Evolutionary conservation across 2,329 filamentous ascomycete species (phyloP).

Genomic region (Myriosclerotinia duriaeana): DNA sequence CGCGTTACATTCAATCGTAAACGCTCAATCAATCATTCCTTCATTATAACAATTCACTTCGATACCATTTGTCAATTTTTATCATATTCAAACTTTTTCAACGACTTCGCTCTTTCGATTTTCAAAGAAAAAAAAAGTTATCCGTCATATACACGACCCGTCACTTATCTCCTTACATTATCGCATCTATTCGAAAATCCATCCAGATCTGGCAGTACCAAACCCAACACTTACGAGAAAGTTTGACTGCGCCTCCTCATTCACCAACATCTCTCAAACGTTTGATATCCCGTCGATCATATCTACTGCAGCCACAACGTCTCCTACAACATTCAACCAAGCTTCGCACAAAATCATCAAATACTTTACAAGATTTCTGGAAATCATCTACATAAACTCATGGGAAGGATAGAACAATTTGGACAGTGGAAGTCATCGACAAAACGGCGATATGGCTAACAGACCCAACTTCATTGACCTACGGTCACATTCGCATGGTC

Average conservation of each 20-base stretch:
- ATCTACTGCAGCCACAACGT: conserved; percentile 21
- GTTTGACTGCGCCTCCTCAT: conserved; percentile 22
- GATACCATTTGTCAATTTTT: not conserved
- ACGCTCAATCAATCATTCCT: conserved; percentile 8
- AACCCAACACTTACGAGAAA: conserved; percentile 15
- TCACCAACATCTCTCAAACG: conserved; percentile 12
- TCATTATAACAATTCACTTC: not conserved
- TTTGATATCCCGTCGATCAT: conserved; percentile 6
- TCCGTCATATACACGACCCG: not conserved
- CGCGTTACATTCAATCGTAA: conserved; percentile 3
- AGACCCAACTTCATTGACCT: conserved; percentile 40
- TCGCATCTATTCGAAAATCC: conserved; percentile 10
- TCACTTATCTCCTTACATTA: conserved; percentile 22
- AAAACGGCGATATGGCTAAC: conserved; percentile 33
- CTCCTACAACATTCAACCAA: not conserved
- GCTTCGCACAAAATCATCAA: not conserved
- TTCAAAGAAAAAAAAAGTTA: not conserved
- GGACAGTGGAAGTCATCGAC: conserved; percentile 18
- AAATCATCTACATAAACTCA: conserved; percentile 11
- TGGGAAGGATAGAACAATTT: conserved; percentile 13
- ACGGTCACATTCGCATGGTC: conserved; percentile 38
- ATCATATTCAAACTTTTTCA: not conserved
- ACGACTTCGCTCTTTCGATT: conserved; percentile 13
- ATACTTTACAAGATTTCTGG: not conserved
- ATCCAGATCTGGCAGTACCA: conserved; percentile 14